Evolutionary conservation across 805 yeast species (phyloP), one percentile per base, ranked within the genome.

Genomic region (Starmerella stigmatis): DNA sequence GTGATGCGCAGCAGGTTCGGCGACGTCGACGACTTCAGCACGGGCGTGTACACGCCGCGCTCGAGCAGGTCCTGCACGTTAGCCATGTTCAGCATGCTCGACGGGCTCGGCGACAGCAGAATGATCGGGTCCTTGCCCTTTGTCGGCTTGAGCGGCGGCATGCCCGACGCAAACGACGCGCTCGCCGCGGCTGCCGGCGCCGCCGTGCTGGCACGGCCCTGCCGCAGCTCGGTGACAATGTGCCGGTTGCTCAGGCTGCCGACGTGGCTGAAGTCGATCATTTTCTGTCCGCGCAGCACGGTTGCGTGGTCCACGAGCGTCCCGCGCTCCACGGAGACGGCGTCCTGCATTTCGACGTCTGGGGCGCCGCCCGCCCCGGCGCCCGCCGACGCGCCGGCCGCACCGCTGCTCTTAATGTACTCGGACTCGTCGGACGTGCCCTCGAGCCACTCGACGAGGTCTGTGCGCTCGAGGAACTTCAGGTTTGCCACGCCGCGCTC

Each of bases 401-500:
- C 45, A 4, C 22, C 50, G 2, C 46, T 46, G 13, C 47, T 20
- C 35, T 61, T 63, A 27, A 79, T 64, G 58, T 72, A 79, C 44
- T 76, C 73, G 51, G 84, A 77, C 20, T 72, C 68, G 30, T 71
- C 76, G 3, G 78, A 68, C 17, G 75, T 70, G 3, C 95, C 95
- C 48, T 72, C 73, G 42, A 89, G 70, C 86, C 92, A 88, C 25
- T 84, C 74, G 44, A 81, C 71, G 49, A 89, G 71, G 59, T 89
- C 95, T 8, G 86, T 79, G 64, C 94, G 78, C 56, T 86, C 94
- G 60, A 84, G 64, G 59, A 89, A 88, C 46, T 84, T 78, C 59
- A 89, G 74, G 51, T 84, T 84, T 2, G 76, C 70, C 27, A 89
- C 71, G 3, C 74, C 71, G 31, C 72, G 66, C 41, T 71, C 72